Evolutionary conservation across 305 asterid species (phyloP).

Genomic region (Rubia balearica): DNA sequence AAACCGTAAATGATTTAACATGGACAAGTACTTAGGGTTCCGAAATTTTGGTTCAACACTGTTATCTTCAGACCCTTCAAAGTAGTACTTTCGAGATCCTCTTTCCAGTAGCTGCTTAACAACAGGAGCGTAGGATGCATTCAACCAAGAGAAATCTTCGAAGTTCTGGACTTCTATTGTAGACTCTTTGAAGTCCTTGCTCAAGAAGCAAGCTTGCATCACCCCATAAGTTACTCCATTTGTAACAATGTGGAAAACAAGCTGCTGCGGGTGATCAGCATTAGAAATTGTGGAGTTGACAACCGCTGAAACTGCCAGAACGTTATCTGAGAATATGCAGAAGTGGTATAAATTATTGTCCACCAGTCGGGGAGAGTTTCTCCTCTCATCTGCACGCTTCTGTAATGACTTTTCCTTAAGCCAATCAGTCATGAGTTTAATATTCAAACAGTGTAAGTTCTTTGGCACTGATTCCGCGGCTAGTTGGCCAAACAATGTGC

Average conservation of each 20-base stretch:
- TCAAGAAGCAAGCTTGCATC: slow-evolving; percentile 70
- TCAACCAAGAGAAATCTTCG: slow-evolving; percentile 67
- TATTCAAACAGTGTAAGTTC: slow-evolving; percentile 58
- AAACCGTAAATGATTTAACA: slow-evolving; percentile 73
- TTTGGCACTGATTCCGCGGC: slow-evolving; percentile 70
- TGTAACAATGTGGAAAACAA: slow-evolving; percentile 71
- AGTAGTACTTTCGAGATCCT: slow-evolving; percentile 42
- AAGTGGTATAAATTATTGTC: slow-evolving; percentile 68
- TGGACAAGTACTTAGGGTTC: slow-evolving; percentile 55
- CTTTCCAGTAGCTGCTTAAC: slow-evolving; percentile 42
- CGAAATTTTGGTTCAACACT: slow-evolving; percentile 35
- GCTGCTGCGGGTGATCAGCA: slow-evolving; percentile 50
- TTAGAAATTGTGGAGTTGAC: slow-evolving; percentile 68
- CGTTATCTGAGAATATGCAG: slow-evolving; percentile 69
- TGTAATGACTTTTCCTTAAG: slow-evolving; percentile 20
- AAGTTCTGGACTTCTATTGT: slow-evolving; percentile 56
- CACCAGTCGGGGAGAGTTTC: slow-evolving; percentile 46
- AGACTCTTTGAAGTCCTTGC: slow-evolving; percentile 53
- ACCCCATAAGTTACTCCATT: slow-evolving; percentile 54
- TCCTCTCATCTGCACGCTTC: slow-evolving; percentile 32
- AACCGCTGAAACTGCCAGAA: slow-evolving; percentile 65
- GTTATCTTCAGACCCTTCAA: slow-evolving; percentile 37
- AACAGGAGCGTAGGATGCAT: slow-evolving; percentile 65
- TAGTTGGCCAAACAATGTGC: slow-evolving; percentile 42
- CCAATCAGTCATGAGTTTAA: slow-evolving; percentile 46